These are phyloP conservation scores for Penicillium maclennaniae DNA, from an alignment of 495 filamentous ascomycete species.

Conservation along the genomic window DNA sequence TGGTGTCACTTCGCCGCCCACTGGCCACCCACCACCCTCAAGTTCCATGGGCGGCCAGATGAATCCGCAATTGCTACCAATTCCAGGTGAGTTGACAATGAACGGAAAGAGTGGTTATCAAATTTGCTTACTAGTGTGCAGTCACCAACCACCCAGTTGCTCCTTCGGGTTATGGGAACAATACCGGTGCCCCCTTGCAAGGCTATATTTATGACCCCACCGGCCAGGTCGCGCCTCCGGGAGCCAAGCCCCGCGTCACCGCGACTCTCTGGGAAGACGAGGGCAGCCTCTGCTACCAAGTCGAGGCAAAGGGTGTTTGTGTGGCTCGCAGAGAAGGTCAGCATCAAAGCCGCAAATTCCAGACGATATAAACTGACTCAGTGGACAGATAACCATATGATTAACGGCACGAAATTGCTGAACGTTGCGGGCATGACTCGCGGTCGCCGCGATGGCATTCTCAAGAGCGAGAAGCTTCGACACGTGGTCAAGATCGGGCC, in stretches of 20 bases:
- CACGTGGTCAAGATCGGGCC: conserved; percentile 99
- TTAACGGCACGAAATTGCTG: conserved; percentile 94
- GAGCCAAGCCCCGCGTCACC: conserved; percentile 96
- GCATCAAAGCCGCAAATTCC: conserved; percentile 33
- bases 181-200: conserved; percentile 50
- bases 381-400: conserved; percentile 89
- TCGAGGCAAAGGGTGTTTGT: conserved; percentile 93
- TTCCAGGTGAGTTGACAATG: conserved; percentile 53
- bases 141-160: conserved; percentile 48
- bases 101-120: neutral
- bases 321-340: conserved; percentile 91
- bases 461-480: conserved; percentile 95
- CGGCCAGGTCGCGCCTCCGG: conserved; percentile 90
- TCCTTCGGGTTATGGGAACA: conserved; percentile 43
- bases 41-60: conserved; percentile 60
- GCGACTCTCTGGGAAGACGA: conserved; percentile 99
- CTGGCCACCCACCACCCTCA: conserved; percentile 62
- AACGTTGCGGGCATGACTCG: conserved; percentile 98
- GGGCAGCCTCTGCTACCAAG: conserved; percentile 95
- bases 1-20: conserved; percentile 71
- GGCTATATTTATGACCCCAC: conserved; percentile 70
- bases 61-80: conserved; percentile 57
- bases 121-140: conserved; percentile 16
- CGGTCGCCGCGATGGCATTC: conserved; percentile 89
- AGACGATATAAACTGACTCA: conserved; percentile 2